phyloP scores from a whole-genome alignment of 2,329 filamentous ascomycete genomes.

The Nigrograna mackinnonii region DNA sequence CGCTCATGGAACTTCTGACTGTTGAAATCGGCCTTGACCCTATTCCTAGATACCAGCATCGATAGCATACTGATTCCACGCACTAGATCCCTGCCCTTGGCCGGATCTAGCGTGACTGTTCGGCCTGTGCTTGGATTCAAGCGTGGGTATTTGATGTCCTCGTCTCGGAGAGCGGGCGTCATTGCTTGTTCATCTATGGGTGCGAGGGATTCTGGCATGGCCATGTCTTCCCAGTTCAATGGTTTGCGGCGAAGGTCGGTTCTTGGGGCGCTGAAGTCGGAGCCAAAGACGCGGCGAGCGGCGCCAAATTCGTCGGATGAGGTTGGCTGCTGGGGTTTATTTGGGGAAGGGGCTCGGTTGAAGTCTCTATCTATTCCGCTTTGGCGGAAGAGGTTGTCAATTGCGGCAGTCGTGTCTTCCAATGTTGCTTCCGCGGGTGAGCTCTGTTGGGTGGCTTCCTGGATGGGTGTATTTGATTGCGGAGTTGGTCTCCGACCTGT shows the following conservation, averaged over 20 bases:
- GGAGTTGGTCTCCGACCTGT: not conserved
- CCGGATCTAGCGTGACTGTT: constrained; percentile 38
- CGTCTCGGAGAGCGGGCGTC: constrained; percentile 5
- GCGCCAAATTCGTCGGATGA: constrained; percentile 11
- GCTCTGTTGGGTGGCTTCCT: too few species aligned
- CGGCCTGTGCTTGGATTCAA: constrained; percentile 46
- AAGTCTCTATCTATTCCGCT: too few species aligned
- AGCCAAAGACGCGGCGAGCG: constrained; percentile 10
- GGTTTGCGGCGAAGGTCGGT: not conserved
- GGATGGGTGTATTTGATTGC: constrained; percentile 3
- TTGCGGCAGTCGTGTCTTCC: constrained; percentile 17
- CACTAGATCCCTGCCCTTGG: constrained; percentile 49
- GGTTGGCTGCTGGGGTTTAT: constrained; percentile 1
- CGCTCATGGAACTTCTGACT: constrained; percentile 75
- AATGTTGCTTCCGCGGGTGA: too few species aligned
- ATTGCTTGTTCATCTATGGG: constrained; percentile 4
- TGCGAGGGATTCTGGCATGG: constrained; percentile 10
- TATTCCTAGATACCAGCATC: constrained; percentile 55
- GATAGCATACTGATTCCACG: constrained; percentile 50
- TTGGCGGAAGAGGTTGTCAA: constrained; percentile 26
- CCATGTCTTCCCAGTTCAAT: constrained; percentile 24
- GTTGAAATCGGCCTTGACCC: constrained; percentile 58
- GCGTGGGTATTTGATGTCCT: constrained; percentile 26
- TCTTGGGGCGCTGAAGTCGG: not conserved
- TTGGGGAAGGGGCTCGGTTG: too few species aligned